phyloP scores from a whole-genome alignment of 164 flowering plant genomes.

The Dillenia turbinata region DNA sequence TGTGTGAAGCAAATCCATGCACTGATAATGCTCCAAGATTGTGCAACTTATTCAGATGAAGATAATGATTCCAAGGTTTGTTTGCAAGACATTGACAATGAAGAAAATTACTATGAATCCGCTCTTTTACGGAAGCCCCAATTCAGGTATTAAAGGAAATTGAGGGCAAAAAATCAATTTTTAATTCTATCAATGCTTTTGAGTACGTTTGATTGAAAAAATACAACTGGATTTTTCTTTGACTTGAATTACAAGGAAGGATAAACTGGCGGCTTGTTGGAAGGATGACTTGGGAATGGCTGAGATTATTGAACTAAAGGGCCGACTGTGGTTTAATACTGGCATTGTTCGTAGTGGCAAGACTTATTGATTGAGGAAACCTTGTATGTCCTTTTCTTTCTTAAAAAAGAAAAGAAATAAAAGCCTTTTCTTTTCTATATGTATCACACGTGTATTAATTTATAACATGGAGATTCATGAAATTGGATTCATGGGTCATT shows the following conservation, averaged over 20 bases:
- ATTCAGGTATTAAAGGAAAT: constrained; percentile 27
- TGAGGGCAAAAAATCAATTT: background rate
- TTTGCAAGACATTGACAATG: constrained; percentile 25
- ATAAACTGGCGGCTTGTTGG: constrained; percentile 64
- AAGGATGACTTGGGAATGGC: constrained; percentile 58
- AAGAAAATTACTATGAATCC: constrained; percentile 22
- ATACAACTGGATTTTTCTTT: constrained; percentile 1
- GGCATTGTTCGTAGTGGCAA: constrained; percentile 67
- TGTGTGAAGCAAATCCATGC: background rate
- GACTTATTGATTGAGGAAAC: constrained; percentile 66
- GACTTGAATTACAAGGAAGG: constrained; percentile 34
- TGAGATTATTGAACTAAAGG: constrained; percentile 61
- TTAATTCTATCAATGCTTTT: background rate
- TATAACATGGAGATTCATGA: too few relatives aligned
- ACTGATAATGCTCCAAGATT: constrained; percentile 16
- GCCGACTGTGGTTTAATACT: constrained; percentile 60
- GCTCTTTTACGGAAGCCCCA: constrained; percentile 35
- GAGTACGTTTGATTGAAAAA: background rate
- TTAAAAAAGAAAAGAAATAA: background rate
- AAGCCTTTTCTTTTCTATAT: too few relatives aligned
- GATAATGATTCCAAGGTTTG: constrained; percentile 23
- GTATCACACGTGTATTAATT: too few relatives aligned
- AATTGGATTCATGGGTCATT: too few relatives aligned
- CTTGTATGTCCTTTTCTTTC: constrained; percentile 34
- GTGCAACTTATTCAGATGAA: constrained; percentile 26